Base-by-base conservation (phyloP, 306 rosid genomes). In the Pyrus bretschneideri region DNA sequence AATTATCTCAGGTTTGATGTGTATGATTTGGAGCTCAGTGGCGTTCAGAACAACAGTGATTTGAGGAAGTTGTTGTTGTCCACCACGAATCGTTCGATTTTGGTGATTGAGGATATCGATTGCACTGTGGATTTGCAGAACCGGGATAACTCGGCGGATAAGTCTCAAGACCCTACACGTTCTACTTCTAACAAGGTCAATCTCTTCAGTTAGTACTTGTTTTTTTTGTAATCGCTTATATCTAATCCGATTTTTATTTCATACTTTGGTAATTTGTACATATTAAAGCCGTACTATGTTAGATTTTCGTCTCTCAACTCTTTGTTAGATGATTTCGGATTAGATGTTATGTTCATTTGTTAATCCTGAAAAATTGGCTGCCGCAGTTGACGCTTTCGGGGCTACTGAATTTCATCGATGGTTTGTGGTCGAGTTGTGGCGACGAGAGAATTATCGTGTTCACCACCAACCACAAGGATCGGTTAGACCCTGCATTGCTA, bases 361-460 rank as follows among this genome's bases (percentile, higher is more conserved):
- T 40, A 9, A 40, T 40, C 45, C 45, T 40, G 3, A 40, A 40
- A 9, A 40, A 40, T 52, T 52, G 58, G 58, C 18, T 52, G 30
- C 31, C 5, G 40, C 76, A 82, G 66, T 80, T 81, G 21, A 83
- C 88, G 8, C 77, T 87, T 0, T 85, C 85, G 19, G 87, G 81
- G 61, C 57, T 87, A 22, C 82, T 85, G 13, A 85, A 85, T 72
- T 70, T 67, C 65, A 71, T 85, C 61, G 91, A 89, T 58, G 89
- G 88, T 2, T 72, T 89, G 60, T 85, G 91, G 91, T 83, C 93
- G 22, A 78, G 89, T 54, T 76, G 80, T 11, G 88, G 88, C 11
- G 93, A 89, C 18, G 88, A 89, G 59, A 25, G 89, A 18, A 87
- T 89, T 33, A 63, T 89, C 4, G 55, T 89, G 9, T 85, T 89